Evolutionary conservation across 345 rosid genomes (phyloP), one percentile per base, ranked within the genome.

Genomic region (Geranium brycei): DNA sequence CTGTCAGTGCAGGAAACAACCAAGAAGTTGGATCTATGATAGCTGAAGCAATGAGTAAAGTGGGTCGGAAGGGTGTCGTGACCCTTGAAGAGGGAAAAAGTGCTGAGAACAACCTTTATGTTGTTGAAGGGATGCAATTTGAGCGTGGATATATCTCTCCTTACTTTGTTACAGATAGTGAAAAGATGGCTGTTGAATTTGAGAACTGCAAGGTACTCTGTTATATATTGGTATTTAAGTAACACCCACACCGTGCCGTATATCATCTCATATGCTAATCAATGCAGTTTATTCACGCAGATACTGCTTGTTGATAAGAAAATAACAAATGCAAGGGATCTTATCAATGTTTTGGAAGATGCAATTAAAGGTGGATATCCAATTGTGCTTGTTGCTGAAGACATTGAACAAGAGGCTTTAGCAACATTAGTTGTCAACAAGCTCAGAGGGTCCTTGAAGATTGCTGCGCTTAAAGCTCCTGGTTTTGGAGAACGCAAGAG

Each of bases 71-170:
- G 78, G 99, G 98, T 57, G 98, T 89, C 64, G 92, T 95, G 56
- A 95, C 97, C 19, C 92, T 95, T 61, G 99, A 95, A 75, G 97
- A 95, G 83, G 99, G 99, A 12, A 95, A 85, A 82, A 91, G 99
- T 62, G 96, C 99, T 0, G 99, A 95, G 40, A 95, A 95, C 78
- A 82, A 72, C 51, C 97, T 95, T 30, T 95, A 95, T 75, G 97
- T 91, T 18, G 99, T 95, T 47, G 99, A 95, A 78, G 99, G 99
- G 71, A 95, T 91, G 99, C 99, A 95, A 64, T 95, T 95, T 74
- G 99, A 95, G 31, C 95, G 97, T 5, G 99, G 99, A 66, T 95
- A 95, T 65, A 88, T 91, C 70, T 95, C 99, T 31, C 99, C 99
- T 17, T 95, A 91, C 80, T 95, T 95, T 62, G 97, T 95, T 7